Evolutionary conservation across 768 basidiomycete species (phyloP), one percentile per base, ranked within the genome.

Genomic region (Inosperma sp.): DNA sequence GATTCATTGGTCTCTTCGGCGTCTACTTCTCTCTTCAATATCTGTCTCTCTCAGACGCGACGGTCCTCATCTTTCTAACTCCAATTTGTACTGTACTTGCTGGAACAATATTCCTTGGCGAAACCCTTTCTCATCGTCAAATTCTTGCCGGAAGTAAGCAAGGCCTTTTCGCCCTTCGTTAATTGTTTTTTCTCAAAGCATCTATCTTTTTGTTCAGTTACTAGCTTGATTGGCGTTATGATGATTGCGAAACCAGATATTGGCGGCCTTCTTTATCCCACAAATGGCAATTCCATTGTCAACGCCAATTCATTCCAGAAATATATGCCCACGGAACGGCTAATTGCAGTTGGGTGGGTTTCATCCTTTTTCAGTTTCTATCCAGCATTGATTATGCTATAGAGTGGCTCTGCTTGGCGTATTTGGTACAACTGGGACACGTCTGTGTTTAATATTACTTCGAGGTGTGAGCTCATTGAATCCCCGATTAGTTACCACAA

Each of bases 181-280:
- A 25, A 14, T 25, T n/a, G 30, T 25, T 33, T 36, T 4, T 10
- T 49, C 14, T 5, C 58, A 79, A n/a, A n/a, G n/a, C n/a, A n/a
- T n/a, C 79, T 84, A 5, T 73, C 77, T 40, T 84, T 87, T 63
- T 73, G 93, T 23, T 31, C 78, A n/a, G n/a, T n/a, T n/a, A n/a
- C n/a, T n/a, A n/a, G n/a, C n/a, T n/a, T n/a, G n/a, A n/a, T n/a
- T 8, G 93, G 92, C 0, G 89, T 93, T 7, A 64, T 93, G 10
- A 72, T 93, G 7, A 90, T 96, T 42, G 88, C 91, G 6, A 75
- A 88, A 31, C 93, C 92, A 0, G 69, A 75, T 1, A 81, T 82
- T 45, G n/a, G n/a, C n/a, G n/a, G n/a, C n/a, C 57, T 95, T n/a
- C n/a, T n/a, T n/a, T n/a, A n/a, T n/a, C n/a, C n/a, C n/a, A n/a